Evolutionary conservation across 768 basidiomycete species (phyloP), one percentile per base, ranked within the genome.

Genomic region (Tulasnella sp.): DNA sequence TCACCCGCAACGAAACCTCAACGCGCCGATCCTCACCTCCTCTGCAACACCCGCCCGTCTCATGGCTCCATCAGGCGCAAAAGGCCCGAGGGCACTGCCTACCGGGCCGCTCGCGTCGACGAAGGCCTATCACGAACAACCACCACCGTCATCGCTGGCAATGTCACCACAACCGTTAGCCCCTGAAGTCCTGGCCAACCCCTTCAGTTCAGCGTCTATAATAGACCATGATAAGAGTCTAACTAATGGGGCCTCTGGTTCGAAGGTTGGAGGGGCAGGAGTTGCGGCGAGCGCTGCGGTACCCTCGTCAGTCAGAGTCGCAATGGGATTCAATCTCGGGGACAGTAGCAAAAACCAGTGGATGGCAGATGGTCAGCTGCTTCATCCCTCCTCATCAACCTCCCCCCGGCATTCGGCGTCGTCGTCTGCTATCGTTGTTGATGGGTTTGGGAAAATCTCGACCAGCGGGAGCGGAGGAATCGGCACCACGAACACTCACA

Each of bases 101-200:
- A 77, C 80, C 2, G 75, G 80, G 40, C 80, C 75, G n/a, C 80
- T 76, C n/a, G 80, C 80, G 11, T 54, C 77, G 40, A 24, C 40
- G n/a, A 75, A 76, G 34, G 58, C 46, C 31, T 40, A n/a, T 75
- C 80, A 60, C 20, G 42, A 77, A 34, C 80, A 24, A 72, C 76
- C 37, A 40, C 86, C 85, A 0, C 83, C 85, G 44, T 76, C 86
- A 4, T 83, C 87, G 73, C 84, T 86, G 6, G 81, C 86, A 16
- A 82, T 85, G 46, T 83, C 84, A 37, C 80, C 86, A 41, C 83
- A 84, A 69, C 81, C 85, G 1, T 82, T 84, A 14, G 85, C 86
- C 80, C 83, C 84, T 78, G 24, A 80, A 80, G 11, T 80, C 83
- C 54, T 82, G 81, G 50, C 84, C 84, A 5, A 80, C 1, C 83